A percentile compares a stretch with the other conserved stretches of the same genome.
Conservation (phyloP, 805 yeast genomes). For the Suhomyces pyralidae region DNA sequence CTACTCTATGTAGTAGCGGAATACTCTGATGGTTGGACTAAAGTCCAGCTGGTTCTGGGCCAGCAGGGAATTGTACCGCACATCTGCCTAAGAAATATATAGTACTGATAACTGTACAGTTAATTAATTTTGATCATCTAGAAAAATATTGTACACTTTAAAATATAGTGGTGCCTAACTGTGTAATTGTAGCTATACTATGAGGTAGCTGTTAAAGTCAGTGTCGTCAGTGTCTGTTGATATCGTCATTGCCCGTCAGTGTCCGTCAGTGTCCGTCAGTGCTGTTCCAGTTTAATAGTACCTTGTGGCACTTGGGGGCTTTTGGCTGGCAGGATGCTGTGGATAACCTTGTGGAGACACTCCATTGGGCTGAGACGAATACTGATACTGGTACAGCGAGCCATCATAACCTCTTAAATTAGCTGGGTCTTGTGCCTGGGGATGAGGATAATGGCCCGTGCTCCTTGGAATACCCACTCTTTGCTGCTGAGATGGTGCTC, state of each 20-base stretch:
- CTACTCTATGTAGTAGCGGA: slow-evolving; percentile 20
- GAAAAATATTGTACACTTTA: neutral
- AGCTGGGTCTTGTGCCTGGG: slow-evolving; percentile 5
- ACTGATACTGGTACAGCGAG: slow-evolving; percentile 6
- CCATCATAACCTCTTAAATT: slow-evolving; percentile 8
- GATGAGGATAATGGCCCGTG: slow-evolving; percentile 8
- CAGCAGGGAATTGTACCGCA: slow-evolving; percentile 34
- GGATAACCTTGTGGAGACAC: slow-evolving; percentile 4
- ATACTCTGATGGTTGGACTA: slow-evolving; percentile 41
- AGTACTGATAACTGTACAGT: no score
- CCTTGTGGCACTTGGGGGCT: slow-evolving; percentile 5
- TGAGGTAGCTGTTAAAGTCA: neutral
- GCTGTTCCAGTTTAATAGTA: neutral
- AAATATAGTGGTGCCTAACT: no score
- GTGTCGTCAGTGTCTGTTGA: no score
- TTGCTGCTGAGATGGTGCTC: slow-evolving; percentile 1
- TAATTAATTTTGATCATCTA: no score
- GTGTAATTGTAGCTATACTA: neutral
- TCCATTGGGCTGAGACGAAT: slow-evolving; percentile 2
- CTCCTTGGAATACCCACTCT: slow-evolving; percentile 6
- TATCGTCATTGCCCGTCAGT: no score
- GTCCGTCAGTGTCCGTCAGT: no score
- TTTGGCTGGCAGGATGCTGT: neutral
- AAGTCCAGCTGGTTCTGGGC: slow-evolving; percentile 18
- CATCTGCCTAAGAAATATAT: slow-evolving; percentile 18